A percentile compares a stretch with the other conserved stretches of the same genome.
Conservation (phyloP, 2,329 filamentous ascomycete genomes). For the Zymoseptoria brevis region DNA sequence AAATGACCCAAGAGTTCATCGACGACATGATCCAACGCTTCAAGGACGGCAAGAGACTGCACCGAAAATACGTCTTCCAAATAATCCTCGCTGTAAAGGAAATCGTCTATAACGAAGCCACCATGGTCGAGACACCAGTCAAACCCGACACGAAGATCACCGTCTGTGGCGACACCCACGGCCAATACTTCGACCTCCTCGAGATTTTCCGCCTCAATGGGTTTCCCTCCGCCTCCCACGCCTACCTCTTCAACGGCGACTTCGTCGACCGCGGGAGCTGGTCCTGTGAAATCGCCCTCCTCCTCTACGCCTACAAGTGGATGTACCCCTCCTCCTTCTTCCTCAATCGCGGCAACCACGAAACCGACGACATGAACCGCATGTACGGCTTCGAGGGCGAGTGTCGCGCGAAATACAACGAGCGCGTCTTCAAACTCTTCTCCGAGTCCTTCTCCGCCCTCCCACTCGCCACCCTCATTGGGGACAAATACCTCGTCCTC, state of each 20-base stretch:
- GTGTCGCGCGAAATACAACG: constrained; percentile 96
- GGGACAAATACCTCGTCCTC: constrained; percentile 81
- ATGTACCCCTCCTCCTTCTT: constrained; percentile 75
- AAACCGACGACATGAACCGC: constrained; percentile 89
- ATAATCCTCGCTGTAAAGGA: constrained; percentile 87
- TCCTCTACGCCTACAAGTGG: constrained; percentile 97
- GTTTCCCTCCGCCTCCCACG: constrained; percentile 73
- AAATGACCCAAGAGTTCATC: constrained; percentile 95
- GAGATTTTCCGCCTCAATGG: constrained; percentile 93
- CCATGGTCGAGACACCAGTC: constrained; percentile 91
- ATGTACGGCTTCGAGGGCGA: constrained; percentile 98
- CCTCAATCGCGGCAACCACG: constrained; percentile 95
- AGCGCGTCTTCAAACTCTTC: constrained; percentile 92
- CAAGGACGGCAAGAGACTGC: constrained; percentile 90
- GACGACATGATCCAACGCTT: constrained; percentile 96
- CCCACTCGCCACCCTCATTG: constrained; percentile 84
- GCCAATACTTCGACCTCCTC: constrained; percentile 95
- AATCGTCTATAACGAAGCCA: constrained; percentile 83
- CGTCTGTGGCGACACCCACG: constrained; percentile 95
- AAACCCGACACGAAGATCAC: constrained; percentile 72
- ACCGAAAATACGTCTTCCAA: constrained; percentile 95
- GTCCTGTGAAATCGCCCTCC: constrained; percentile 92
- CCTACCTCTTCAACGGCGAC: constrained; percentile 96
- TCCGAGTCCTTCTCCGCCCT: constrained; percentile 96
- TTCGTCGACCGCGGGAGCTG: constrained; percentile 97